Evolutionary conservation across 2,329 filamentous ascomycete species (phyloP).

Genomic region (Neocatenulostroma microsporum): DNA sequence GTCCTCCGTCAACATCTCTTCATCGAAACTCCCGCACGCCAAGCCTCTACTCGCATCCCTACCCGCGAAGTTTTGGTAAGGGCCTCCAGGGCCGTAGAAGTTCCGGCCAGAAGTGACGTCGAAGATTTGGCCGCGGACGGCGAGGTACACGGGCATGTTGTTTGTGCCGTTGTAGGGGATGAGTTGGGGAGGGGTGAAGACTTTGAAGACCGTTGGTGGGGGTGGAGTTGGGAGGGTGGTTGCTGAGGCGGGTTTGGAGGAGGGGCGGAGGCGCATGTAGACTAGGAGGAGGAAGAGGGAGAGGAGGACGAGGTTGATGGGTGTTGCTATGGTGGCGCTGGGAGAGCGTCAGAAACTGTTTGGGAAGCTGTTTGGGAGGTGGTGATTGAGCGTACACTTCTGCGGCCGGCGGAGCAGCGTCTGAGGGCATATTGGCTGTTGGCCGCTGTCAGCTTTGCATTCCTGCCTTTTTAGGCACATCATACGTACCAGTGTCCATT

Average conservation of each 20-base stretch:
- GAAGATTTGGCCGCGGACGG: conserved; percentile 85
- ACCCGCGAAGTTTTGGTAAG: conserved; percentile 94
- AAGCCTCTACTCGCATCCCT: conserved; percentile 82
- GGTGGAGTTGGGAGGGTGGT: conserved; percentile 46
- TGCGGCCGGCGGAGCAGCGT: conserved; percentile 30
- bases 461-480: too few relatives aligned
- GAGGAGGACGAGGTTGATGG: conserved; percentile 55
- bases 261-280: conserved; percentile 53
- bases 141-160: conserved; percentile 71
- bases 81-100: conserved; percentile 93
- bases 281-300: conserved; percentile 50
- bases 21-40: conserved; percentile 86
- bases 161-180: conserved; percentile 74
- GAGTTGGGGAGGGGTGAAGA: conserved; percentile 76
- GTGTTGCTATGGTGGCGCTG: conserved; percentile 49
- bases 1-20: conserved; percentile 90
- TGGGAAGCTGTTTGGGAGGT: not conserved
- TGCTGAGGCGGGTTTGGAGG: conserved; percentile 36
- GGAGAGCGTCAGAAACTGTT: not conserved
- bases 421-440: too few relatives aligned
- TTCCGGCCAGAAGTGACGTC: conserved; percentile 80
- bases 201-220: conserved; percentile 74
- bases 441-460: too few relatives aligned
- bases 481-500: too few relatives aligned
- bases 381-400: conserved; percentile 32